phyloP scores from a whole-genome alignment of 352 stramenopile species.

The Phytophthora meadii region DNA sequence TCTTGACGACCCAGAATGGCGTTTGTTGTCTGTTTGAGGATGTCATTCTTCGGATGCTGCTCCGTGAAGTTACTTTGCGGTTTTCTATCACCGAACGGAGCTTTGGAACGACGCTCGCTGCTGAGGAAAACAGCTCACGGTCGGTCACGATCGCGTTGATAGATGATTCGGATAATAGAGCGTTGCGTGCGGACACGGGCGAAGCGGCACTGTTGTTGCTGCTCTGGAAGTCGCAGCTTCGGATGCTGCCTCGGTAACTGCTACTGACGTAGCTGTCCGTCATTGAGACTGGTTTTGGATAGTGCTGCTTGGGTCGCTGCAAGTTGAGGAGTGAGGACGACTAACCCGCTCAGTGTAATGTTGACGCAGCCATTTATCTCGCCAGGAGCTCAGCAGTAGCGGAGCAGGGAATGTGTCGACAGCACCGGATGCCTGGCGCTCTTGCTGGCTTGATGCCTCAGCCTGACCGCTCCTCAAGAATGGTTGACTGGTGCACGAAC shows the following conservation, averaged over 20 bases:
- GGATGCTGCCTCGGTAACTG: constrained; percentile 39
- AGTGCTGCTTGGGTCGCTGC: constrained; percentile 3
- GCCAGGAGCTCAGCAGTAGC: constrained; percentile 11
- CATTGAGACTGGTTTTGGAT: constrained; percentile 19
- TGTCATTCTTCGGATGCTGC: constrained; percentile 18
- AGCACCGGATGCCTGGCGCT: constrained; percentile 42
- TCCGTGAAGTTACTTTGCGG: constrained; percentile 17
- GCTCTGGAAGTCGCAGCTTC: constrained; percentile 45
- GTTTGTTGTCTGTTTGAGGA: constrained; percentile 13
- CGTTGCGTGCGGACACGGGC: constrained; percentile 35
- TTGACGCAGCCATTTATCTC: constrained; percentile 17
- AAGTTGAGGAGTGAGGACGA: constrained; percentile 35
- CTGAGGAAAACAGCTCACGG: constrained; percentile 43
- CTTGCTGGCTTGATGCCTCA: constrained; percentile 32
- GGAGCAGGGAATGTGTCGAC: constrained; percentile 11
- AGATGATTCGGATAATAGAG: constrained; percentile 34
- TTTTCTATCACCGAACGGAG: constrained; percentile 43
- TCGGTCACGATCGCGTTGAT: constrained; percentile 44
- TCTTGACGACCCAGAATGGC: constrained; percentile 47
- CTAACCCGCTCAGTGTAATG: constrained; percentile 13
- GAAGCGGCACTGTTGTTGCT: constrained; percentile 39
- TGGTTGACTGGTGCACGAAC: constrained; percentile 7
- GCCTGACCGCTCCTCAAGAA: constrained; percentile 13
- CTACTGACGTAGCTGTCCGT: constrained; percentile 41
- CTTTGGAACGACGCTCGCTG: constrained; percentile 42